Base-by-base conservation (phyloP, 148 eudicot species). In the Agrostemma githago region DNA sequence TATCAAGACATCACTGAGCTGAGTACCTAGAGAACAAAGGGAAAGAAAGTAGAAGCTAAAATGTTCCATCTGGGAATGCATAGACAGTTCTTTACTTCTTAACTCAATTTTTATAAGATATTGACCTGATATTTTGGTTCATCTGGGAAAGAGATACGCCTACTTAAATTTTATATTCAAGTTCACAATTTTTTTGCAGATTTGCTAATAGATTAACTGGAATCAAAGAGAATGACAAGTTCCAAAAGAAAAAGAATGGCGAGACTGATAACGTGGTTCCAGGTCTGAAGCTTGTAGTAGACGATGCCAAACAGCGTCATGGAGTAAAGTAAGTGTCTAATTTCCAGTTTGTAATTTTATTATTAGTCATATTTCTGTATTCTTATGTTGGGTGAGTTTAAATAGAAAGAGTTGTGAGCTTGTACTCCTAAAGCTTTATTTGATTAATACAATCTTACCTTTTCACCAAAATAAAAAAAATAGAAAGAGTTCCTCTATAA, bases 201-300 rank as follows among this genome's bases (percentile, higher is more conserved):
- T 94, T 94, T 78, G 98, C 98, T 39, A 89, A 79, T 79, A 88
- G 98, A 77, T 84, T 94, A 57, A 91, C 88, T 8, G 97, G 97
- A 70, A 91, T 94, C 60, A 91, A 89, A 78, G 98, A 94, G 83
- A 94, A 94, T 41, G 80, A 76, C 20, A 94, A 94, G 75, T 94
- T 94, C 79, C 98, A 89, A 77, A 86, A 87, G 86, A 87, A 79
- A 65, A 87, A 86, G 81, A 85, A 85, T 74, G 87, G 78, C 56
- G 80, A 88, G 75, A 73, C 64, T 51, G 79, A 78, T 5, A 85
- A 82, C 6, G 81, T 79, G 79, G 87, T 82, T 42, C 90, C 94
- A 5, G 98, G 98, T 72, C 79, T 94, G 68, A 91, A 91, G 80
- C 82, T 68, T 11, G 87, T 91, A 7, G 97, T 91, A 16, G 87